Evolutionary conservation across 768 basidiomycete species (phyloP).

Genomic region (Pisolithus tinctorius): DNA sequence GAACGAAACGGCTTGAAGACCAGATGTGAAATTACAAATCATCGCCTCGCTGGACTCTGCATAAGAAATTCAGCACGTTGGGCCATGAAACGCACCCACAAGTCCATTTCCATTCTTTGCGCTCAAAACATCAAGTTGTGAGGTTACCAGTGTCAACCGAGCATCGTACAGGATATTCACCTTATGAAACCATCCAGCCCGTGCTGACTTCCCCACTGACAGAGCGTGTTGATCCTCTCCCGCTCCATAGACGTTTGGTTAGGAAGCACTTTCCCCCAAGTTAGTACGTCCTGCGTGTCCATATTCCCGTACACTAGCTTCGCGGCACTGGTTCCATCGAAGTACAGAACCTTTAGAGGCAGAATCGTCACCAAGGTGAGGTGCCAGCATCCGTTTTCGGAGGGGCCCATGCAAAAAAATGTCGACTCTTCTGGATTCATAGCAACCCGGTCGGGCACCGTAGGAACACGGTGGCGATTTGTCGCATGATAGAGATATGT

Average conservation of each 20-base stretch:
- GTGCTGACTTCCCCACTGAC: not conserved
- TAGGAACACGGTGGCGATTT: not conserved
- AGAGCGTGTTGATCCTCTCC: not conserved
- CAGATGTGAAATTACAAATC: not conserved
- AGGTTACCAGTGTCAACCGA: not conserved
- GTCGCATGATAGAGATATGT: not conserved
- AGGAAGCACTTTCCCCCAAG: not conserved
- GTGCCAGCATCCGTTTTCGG: not conserved
- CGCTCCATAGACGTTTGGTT: not conserved
- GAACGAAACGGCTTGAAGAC: not conserved
- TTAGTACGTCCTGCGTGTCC: not conserved
- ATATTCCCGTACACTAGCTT: not conserved
- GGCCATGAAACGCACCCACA: too few relatives aligned
- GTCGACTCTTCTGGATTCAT: not conserved
- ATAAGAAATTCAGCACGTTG: too few relatives aligned
- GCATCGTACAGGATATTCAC: not conserved
- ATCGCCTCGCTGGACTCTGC: too few relatives aligned
- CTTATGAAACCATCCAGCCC: not conserved
- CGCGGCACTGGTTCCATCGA: not conserved
- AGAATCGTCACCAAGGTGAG: not conserved
- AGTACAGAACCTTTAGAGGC: not conserved
- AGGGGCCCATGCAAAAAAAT: not conserved
- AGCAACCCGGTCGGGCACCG: too few relatives aligned
- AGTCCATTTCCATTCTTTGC: not conserved
- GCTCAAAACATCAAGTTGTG: not conserved